These are phyloP conservation scores for Hypoxylon trugodes DNA, from an alignment of 495 filamentous ascomycete species.

Conservation along the genomic window DNA sequence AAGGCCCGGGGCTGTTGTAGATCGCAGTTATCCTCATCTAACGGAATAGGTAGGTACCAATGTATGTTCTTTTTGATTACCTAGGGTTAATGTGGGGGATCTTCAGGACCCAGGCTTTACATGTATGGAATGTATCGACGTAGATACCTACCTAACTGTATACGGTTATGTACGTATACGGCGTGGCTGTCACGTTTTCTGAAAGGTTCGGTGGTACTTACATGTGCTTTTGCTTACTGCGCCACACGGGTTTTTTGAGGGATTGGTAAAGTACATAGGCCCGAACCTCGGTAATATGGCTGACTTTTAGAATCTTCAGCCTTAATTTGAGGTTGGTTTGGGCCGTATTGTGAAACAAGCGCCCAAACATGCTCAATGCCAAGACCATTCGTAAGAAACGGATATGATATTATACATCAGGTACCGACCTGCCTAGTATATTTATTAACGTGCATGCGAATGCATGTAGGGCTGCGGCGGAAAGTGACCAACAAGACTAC, in stretches of 20 bases:
- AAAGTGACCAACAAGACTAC: slow-evolving; percentile 18
- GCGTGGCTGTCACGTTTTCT: slow-evolving; percentile 21
- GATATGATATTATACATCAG: no score
- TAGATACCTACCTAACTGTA: not conserved
- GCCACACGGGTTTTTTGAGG: no score
- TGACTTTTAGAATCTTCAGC: no score
- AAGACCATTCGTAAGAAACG: not conserved
- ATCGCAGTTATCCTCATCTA: not conserved
- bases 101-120: slow-evolving; percentile 12
- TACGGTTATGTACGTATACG: not conserved
- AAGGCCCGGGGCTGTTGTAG: not conserved
- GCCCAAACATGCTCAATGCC: no score
- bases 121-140: no score
- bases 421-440: no score
- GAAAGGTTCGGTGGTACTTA: slow-evolving; percentile 9
- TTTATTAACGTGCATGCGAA: slow-evolving; percentile 1
- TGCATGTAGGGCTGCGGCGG: slow-evolving; percentile 25
- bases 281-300: not conserved
- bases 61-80: not conserved
- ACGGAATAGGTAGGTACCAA: slow-evolving; percentile 17
- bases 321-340: no score
- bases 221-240: slow-evolving; percentile 23
- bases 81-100: slow-evolving; percentile 25
- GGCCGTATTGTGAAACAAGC: no score
- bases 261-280: no score